phyloP scores from a whole-genome alignment of 495 filamentous ascomycete genomes.

The Elaphomyces granulatus region DNA sequence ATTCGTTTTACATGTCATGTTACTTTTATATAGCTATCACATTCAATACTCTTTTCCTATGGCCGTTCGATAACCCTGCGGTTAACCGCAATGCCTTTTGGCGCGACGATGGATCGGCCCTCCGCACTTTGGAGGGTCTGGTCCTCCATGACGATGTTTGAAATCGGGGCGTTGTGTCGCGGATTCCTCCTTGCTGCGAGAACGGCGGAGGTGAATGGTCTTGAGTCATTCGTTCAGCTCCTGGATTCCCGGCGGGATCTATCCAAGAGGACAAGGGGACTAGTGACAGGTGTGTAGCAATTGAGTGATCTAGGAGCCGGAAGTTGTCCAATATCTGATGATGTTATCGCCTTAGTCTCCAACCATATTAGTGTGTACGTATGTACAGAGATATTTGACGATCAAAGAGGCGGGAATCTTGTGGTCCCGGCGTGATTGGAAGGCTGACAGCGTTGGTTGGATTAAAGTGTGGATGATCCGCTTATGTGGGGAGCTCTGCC shows the following conservation, averaged over 20 bases:
- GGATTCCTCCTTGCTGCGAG: constrained; percentile 29
- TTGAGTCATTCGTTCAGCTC: constrained; percentile 60
- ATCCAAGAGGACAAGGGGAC: constrained; percentile 52
- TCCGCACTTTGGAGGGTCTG: constrained; percentile 29
- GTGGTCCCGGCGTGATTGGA: too few relatives aligned
- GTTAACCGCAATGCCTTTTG: constrained; percentile 24
- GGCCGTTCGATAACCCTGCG: neutral
- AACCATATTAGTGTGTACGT: constrained; percentile 97
- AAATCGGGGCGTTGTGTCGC: constrained; percentile 32
- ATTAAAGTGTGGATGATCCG: constrained; percentile 74
- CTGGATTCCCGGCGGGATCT: constrained; percentile 58
- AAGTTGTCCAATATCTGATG: neutral
- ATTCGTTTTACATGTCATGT: too few relatives aligned
- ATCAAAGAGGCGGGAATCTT: too few relatives aligned
- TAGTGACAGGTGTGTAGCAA: constrained; percentile 78
- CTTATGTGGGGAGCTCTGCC: constrained; percentile 84
- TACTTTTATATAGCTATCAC: too few relatives aligned
- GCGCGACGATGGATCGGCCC: constrained; percentile 28
- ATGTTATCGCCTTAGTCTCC: constrained; percentile 46
- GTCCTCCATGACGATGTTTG: constrained; percentile 30
- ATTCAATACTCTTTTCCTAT: too few relatives aligned
- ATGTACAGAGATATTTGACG: constrained; percentile 13
- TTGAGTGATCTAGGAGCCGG: too few relatives aligned
- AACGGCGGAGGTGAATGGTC: constrained; percentile 47
- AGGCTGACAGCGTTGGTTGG: neutral